Conservation (phyloP, 1,284 basidiomycete genomes). For the Boletus sp. region DNA sequence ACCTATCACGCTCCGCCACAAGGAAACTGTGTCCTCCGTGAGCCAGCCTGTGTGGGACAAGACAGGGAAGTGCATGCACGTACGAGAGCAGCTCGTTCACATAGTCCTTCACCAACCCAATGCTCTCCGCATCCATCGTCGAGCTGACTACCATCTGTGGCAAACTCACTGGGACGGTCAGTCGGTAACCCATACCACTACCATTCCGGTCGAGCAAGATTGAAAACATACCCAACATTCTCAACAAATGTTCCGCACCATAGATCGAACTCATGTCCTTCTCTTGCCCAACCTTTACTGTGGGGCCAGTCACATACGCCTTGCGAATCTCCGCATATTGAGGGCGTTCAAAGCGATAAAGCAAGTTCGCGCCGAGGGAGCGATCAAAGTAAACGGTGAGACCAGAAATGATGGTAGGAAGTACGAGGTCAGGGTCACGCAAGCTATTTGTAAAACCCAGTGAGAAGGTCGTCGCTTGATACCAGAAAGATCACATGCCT, state of each 20-base stretch:
- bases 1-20: constrained; percentile 55
- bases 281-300: constrained; percentile 65
- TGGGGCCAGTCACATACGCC: constrained; percentile 68
- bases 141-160: constrained; percentile 86
- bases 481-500: constrained; percentile 36
- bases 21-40: constrained; percentile 51
- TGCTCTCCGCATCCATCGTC: constrained; percentile 86
- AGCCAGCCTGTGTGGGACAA: constrained; percentile 1
- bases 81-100: constrained; percentile 86
- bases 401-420: constrained; percentile 84
- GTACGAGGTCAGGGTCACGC: constrained; percentile 53
- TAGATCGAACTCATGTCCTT: constrained; percentile 90
- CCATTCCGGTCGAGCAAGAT: not conserved
- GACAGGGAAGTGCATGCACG: too few relatives aligned
- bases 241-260: constrained; percentile 90
- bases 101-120: constrained; percentile 82
- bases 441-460: constrained; percentile 46
- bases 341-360: constrained; percentile 91
- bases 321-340: constrained; percentile 87
- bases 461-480: not conserved
- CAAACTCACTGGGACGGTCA: constrained; percentile 50
- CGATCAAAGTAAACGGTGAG: constrained; percentile 94
- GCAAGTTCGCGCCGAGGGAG: constrained; percentile 83
- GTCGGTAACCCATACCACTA: not conserved
- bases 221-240: constrained; percentile 77